Evolutionary conservation across 768 basidiomycete genomes (phyloP).

Genomic region (Lyophyllum semitale): DNA sequence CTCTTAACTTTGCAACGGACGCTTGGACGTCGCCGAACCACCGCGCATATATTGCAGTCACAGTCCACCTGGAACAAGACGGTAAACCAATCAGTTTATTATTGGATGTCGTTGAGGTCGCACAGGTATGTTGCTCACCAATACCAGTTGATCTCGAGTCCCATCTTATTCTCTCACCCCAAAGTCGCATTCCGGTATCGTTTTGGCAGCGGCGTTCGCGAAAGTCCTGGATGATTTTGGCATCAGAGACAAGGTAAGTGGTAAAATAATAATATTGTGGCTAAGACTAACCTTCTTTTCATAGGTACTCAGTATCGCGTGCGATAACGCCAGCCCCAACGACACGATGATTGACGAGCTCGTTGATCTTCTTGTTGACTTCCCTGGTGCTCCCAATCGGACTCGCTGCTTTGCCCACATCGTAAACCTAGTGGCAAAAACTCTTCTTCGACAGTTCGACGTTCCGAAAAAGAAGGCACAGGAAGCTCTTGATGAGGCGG

Average conservation of each 20-base stretch:
- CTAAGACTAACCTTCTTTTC: not conserved
- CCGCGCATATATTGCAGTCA: conserved; percentile 22
- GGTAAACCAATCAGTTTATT: conserved; percentile 21
- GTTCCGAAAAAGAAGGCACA: conserved; percentile 14
- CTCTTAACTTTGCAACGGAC: conserved; percentile 33
- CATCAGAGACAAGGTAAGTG: conserved; percentile 9
- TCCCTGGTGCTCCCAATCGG: conserved; percentile 21
- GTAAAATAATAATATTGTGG: not conserved
- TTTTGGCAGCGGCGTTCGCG: conserved; percentile 34
- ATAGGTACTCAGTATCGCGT: conserved; percentile 32
- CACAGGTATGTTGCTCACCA: too few relatives aligned
- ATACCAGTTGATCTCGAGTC: too few relatives aligned
- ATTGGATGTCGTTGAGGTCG: conserved; percentile 41
- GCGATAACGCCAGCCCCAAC: conserved; percentile 37
- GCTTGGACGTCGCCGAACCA: conserved; percentile 38
- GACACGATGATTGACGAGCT: conserved; percentile 34
- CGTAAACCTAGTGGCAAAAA: conserved; percentile 37
- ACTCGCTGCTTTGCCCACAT: conserved; percentile 39
- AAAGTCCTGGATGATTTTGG: conserved; percentile 33
- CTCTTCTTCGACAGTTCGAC: conserved; percentile 34
- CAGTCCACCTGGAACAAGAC: conserved; percentile 29
- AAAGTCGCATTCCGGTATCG: conserved; percentile 33
- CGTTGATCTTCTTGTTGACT: conserved; percentile 13
- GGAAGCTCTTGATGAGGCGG: not conserved
- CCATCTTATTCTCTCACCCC: too few relatives aligned